A percentile compares a stretch with the other conserved stretches of the same genome.
Evolutionary conservation across 352 stramenopile genomes (phyloP).

Genomic region (Pythium brachiatum): DNA sequence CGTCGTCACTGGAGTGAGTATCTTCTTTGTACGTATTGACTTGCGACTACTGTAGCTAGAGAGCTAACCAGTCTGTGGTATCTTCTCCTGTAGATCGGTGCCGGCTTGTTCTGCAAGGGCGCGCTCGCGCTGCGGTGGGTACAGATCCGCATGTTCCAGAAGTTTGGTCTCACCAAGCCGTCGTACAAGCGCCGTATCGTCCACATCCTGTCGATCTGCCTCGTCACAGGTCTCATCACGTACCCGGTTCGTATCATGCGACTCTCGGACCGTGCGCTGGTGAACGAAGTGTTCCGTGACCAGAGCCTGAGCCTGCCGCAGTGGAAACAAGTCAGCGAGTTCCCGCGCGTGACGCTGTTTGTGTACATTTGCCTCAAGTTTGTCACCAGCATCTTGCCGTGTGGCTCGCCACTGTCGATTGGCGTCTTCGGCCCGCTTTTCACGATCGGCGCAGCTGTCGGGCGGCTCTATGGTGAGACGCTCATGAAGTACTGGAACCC

Average conservation of each 20-base stretch:
- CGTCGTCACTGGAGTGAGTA: constrained; percentile 60
- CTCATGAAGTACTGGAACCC: constrained; percentile 76
- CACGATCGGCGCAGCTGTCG: constrained; percentile 74
- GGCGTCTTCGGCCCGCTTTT: constrained; percentile 83
- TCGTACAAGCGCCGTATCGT: constrained; percentile 55
- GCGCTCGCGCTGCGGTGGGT: constrained; percentile 42
- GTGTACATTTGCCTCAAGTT: constrained; percentile 78
- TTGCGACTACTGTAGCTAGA: background rate
- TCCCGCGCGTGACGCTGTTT: constrained; percentile 54
- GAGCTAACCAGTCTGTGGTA: background rate
- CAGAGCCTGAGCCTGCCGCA: constrained; percentile 51
- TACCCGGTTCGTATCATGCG: constrained; percentile 74
- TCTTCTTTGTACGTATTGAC: too few species aligned
- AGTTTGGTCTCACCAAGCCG: constrained; percentile 46
- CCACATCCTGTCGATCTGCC: constrained; percentile 59
- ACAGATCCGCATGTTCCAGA: constrained; percentile 52
- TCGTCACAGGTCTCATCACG: constrained; percentile 55
- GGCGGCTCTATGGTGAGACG: constrained; percentile 72
- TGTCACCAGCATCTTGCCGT: constrained; percentile 60
- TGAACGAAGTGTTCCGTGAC: constrained; percentile 80
- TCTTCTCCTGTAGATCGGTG: constrained; percentile 39
- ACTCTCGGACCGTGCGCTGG: constrained; percentile 59
- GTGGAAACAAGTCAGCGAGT: constrained; percentile 63
- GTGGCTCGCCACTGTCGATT: constrained; percentile 70
- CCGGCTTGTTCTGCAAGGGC: constrained; percentile 62